phyloP scores from a whole-genome alignment of 768 basidiomycete genomes.

The Suillus alpinus region DNA sequence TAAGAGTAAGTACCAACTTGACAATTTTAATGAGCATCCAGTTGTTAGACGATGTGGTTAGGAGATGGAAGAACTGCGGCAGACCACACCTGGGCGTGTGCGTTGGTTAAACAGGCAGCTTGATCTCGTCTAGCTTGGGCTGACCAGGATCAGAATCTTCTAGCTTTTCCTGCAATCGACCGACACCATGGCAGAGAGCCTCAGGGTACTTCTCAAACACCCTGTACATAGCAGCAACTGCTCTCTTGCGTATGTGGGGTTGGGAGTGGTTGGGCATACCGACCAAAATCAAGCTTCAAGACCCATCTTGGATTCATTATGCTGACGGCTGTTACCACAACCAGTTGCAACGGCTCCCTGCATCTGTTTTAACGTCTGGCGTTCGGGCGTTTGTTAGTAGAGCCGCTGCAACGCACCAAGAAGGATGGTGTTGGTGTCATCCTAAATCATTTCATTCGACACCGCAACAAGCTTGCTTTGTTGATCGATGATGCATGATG shows the following conservation, averaged over 20 bases:
- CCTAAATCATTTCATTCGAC: too few species aligned
- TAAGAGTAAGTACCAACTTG: constrained; percentile 64
- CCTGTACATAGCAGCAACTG: constrained; percentile 81
- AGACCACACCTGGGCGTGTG: constrained; percentile 70
- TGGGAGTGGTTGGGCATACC: constrained; percentile 89
- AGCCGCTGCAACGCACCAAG: too few species aligned
- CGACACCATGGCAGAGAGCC: constrained; percentile 59
- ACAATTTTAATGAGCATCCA: constrained; percentile 99
- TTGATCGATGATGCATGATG: too few species aligned
- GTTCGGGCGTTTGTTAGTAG: too few species aligned
- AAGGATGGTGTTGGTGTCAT: too few species aligned
- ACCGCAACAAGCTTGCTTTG: too few species aligned
- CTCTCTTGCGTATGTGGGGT: constrained; percentile 85
- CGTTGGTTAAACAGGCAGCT: constrained; percentile 2
- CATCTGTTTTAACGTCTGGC: too few species aligned
- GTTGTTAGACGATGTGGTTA: constrained; percentile 94
- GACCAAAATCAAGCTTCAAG: too few species aligned
- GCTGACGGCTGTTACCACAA: too few species aligned
- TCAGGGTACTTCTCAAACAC: constrained; percentile 83
- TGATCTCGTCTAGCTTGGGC: neutral
- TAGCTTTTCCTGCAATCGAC: constrained; percentile 73
- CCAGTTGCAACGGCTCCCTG: too few species aligned
- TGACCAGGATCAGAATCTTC: constrained; percentile 75
- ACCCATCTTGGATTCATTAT: too few species aligned
- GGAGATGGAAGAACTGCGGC: constrained; percentile 86